phyloP scores from a whole-genome alignment of 768 basidiomycete species.

The Artomyces pyxidatus region DNA sequence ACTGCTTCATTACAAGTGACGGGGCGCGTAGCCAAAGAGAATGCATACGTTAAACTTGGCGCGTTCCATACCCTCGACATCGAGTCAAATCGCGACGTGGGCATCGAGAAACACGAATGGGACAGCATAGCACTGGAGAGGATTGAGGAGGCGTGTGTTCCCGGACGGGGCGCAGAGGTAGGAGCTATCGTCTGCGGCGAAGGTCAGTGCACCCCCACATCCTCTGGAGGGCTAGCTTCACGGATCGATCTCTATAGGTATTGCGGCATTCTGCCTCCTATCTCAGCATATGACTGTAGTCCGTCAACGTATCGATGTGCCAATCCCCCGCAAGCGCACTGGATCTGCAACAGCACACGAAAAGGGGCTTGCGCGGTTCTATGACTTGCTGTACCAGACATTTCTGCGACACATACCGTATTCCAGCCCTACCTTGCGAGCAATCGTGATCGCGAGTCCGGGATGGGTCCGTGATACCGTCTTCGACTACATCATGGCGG shows the following conservation, averaged over 20 bases:
- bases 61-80: conserved; percentile 94
- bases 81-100: conserved; percentile 83
- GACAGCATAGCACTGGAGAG: conserved; percentile 80
- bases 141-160: conserved; percentile 81
- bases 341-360: conserved; percentile 84
- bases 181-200: conserved; percentile 96
- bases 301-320: conserved; percentile 78
- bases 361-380: conserved; percentile 81
- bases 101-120: conserved; percentile 92
- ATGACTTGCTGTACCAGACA: conserved; percentile 75
- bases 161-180: conserved; percentile 94
- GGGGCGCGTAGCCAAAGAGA: conserved; percentile 81
- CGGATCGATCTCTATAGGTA: conserved; percentile 34
- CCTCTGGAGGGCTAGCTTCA: not conserved
- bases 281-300: conserved; percentile 97
- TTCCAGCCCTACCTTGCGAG: conserved; percentile 59
- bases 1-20: conserved; percentile 74
- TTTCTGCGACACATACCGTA: conserved; percentile 91
- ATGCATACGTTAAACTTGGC: conserved; percentile 83
- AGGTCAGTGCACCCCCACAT: conserved; percentile 33
- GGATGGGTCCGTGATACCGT: conserved; percentile 93
- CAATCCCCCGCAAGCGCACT: conserved; percentile 85
- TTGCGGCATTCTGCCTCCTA: conserved; percentile 87
- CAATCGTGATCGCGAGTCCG: conserved; percentile 93
- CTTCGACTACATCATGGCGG: conserved; percentile 72